A percentile compares a stretch with the other conserved stretches of the same genome.
These are phyloP conservation scores for Trifolium subterraneum DNA, from an alignment of 306 rosid species.

Conservation along the genomic window DNA sequence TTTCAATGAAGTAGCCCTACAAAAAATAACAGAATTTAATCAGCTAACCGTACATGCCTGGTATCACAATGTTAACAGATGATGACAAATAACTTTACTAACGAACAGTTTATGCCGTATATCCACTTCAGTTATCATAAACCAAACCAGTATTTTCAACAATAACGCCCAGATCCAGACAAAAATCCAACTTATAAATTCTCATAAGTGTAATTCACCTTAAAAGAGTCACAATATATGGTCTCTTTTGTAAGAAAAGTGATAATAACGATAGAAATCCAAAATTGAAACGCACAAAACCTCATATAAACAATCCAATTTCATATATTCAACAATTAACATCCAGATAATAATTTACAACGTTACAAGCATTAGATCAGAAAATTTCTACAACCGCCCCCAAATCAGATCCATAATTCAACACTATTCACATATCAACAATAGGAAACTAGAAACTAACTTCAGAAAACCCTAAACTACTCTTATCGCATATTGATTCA, in stretches of 20 bases:
- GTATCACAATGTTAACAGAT: too few relatives aligned
- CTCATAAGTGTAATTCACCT: not conserved
- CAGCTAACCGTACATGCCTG: not conserved
- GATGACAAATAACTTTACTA: too few relatives aligned
- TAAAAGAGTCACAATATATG: not conserved
- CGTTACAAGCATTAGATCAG: not conserved
- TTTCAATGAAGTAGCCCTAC: conserved; percentile 32
- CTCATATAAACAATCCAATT: not conserved
- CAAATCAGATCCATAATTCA: not conserved
- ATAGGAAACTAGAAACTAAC: not conserved
- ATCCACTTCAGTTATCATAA: too few relatives aligned
- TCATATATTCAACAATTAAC: not conserved
- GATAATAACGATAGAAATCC: not conserved
- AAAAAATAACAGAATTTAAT: conserved; percentile 10
- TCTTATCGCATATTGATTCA: not conserved
- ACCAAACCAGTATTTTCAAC: not conserved
- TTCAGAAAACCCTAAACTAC: conserved; percentile 14
- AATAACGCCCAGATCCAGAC: not conserved
- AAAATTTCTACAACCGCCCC: not conserved
- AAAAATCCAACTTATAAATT: not conserved
- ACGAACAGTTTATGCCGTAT: too few relatives aligned
- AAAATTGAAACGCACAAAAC: not conserved
- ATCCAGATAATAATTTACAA: not conserved
- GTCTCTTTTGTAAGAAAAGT: not conserved
- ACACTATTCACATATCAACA: not conserved